Conservation (phyloP, 495 filamentous ascomycete species). For the Elasticomyces elasticus region DNA sequence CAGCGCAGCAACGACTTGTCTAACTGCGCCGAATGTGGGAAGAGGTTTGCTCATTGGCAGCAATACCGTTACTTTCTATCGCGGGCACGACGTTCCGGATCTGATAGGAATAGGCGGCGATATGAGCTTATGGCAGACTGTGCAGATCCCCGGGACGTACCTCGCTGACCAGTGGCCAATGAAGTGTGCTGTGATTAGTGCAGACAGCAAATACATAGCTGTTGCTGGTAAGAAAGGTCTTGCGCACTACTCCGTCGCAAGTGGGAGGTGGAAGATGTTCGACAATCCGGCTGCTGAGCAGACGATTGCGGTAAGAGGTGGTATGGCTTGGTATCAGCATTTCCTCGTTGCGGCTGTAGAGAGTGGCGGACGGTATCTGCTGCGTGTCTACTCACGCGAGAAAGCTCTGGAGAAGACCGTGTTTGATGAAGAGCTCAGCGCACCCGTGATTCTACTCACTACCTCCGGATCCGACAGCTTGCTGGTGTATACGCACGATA, state of each 20-base stretch:
- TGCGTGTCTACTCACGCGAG: constrained; percentile 88
- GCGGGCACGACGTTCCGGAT: constrained; percentile 83
- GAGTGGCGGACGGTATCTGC: constrained; percentile 65
- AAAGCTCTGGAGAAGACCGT: constrained; percentile 63
- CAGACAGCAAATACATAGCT: constrained; percentile 88
- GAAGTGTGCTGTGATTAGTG: constrained; percentile 69
- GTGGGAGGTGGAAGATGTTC: constrained; percentile 93
- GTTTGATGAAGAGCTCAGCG: constrained; percentile 64
- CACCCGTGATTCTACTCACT: constrained; percentile 77
- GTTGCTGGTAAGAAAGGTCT: constrained; percentile 86
- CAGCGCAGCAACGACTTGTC: constrained; percentile 82
- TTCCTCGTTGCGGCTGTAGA: constrained; percentile 92
- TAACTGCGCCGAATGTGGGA: constrained; percentile 78
- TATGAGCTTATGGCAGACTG: constrained; percentile 82
- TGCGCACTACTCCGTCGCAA: constrained; percentile 91
- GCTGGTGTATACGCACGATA: constrained; percentile 93
- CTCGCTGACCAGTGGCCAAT: constrained; percentile 89
- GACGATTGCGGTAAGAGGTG: constrained; percentile 82
- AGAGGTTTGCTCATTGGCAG: constrained; percentile 80
- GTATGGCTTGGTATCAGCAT: constrained; percentile 98
- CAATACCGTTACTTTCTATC: constrained; percentile 77
- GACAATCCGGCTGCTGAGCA: constrained; percentile 71
- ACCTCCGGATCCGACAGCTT: constrained; percentile 87
- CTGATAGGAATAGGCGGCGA: constrained; percentile 88
- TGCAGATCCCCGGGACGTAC: constrained; percentile 75